These are phyloP conservation scores for Saturnispora halmiae DNA, from an alignment of 805 yeast genomes.

Conservation along the genomic window DNA sequence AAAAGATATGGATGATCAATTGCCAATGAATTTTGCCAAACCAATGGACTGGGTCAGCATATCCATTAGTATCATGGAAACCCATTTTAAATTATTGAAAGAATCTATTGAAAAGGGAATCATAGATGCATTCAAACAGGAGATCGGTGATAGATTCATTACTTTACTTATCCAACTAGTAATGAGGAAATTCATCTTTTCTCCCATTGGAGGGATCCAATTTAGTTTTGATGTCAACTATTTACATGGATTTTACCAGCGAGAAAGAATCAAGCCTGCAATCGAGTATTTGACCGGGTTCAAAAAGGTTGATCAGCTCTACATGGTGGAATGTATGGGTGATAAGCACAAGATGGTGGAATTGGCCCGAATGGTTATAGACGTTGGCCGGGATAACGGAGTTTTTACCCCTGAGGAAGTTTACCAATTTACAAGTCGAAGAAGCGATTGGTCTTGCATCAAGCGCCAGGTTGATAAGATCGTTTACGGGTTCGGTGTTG, in stretches of 20 bases:
- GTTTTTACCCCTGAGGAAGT: slow-evolving; percentile 88
- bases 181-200: slow-evolving; percentile 56
- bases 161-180: slow-evolving; percentile 66
- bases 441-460: slow-evolving; percentile 78
- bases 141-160: slow-evolving; percentile 81
- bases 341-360: slow-evolving; percentile 28
- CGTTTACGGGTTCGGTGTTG: slow-evolving; percentile 84
- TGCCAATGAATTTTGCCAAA: slow-evolving; percentile 21
- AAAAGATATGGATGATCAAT: slow-evolving; percentile 10
- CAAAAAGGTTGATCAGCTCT: slow-evolving; percentile 78
- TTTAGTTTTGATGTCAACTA: slow-evolving; percentile 75
- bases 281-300: slow-evolving; percentile 70
- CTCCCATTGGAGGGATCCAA: slow-evolving; percentile 73
- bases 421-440: slow-evolving; percentile 80
- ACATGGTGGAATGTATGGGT: slow-evolving; percentile 55
- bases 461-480: slow-evolving; percentile 80
- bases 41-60: slow-evolving; percentile 56
- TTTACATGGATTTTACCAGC: slow-evolving; percentile 63
- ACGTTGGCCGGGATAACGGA: slow-evolving; percentile 78
- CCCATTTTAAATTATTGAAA: slow-evolving; percentile 62
- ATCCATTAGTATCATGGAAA: slow-evolving; percentile 52
- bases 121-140: slow-evolving; percentile 89
- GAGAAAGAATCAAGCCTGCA: slow-evolving; percentile 55
- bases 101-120: slow-evolving; percentile 84
- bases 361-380: slow-evolving; percentile 74